Conservation (phyloP, 192 early-diverging fungal species). For the Mortierella hygrophila region DNA sequence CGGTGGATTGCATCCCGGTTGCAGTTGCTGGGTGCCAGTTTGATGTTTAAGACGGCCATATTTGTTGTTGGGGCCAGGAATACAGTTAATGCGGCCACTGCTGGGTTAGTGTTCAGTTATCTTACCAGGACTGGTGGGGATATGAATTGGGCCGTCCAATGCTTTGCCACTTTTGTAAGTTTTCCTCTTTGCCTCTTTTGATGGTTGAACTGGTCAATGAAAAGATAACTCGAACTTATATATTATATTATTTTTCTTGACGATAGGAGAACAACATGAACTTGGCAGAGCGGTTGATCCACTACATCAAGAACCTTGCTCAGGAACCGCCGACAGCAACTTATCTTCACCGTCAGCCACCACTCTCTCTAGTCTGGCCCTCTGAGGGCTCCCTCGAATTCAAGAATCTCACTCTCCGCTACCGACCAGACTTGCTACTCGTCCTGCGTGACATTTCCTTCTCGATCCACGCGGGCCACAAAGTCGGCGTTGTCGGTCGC, state of each 20-base stretch:
- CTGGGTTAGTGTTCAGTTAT: constrained; percentile 82
- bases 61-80: constrained; percentile 71
- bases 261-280: constrained; percentile 33
- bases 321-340: constrained; percentile 37
- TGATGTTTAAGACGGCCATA: constrained; percentile 82
- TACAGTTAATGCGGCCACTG: constrained; percentile 69
- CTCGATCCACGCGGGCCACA: constrained; percentile 66
- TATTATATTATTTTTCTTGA: not conserved
- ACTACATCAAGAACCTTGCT: constrained; percentile 23
- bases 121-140: constrained; percentile 77
- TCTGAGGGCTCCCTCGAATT: constrained; percentile 74
- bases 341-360: constrained; percentile 4
- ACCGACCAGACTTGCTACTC: constrained; percentile 70
- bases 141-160: constrained; percentile 68
- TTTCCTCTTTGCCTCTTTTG: not conserved
- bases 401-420: constrained; percentile 75
- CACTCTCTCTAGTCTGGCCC: constrained; percentile 69
- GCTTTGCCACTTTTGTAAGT: constrained; percentile 76
- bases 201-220: too few species aligned
- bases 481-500: constrained; percentile 91
- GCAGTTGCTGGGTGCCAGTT: constrained; percentile 71
- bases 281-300: constrained; percentile 20
- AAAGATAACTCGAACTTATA: too few species aligned
- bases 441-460: constrained; percentile 84
- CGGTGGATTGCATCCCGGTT: constrained; percentile 78